phyloP scores from a whole-genome alignment of 1,139 yeast species.

The Tardiomyces digboiensis region DNA sequence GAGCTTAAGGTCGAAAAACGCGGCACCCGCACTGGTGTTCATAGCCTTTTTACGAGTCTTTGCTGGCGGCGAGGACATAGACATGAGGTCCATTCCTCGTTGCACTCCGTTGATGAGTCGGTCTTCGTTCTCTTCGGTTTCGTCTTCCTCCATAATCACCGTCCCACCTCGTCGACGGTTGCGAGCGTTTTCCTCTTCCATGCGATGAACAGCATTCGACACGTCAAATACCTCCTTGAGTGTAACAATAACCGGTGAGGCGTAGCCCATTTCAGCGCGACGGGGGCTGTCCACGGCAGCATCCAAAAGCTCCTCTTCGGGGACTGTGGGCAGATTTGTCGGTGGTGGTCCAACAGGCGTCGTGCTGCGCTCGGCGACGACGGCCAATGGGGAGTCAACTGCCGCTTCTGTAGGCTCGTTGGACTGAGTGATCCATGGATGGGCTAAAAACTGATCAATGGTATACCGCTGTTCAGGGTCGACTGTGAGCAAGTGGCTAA shows the following conservation, averaged over 20 bases:
- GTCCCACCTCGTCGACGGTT: not conserved
- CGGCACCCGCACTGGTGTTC: not conserved
- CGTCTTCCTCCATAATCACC: not conserved
- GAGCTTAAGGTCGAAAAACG: not conserved
- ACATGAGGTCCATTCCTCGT: not conserved
- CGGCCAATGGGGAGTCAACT: not conserved
- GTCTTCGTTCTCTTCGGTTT: not conserved
- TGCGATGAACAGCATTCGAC: conserved; percentile 87
- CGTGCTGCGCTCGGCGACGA: conserved; percentile 21
- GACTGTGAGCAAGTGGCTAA: conserved; percentile 55
- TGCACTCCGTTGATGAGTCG: not conserved
- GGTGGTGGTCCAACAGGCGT: conserved; percentile 70
- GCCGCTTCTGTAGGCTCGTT: conserved; percentile 29
- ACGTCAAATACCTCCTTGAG: conserved; percentile 94
- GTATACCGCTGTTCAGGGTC: conserved; percentile 61
- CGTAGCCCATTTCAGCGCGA: conserved; percentile 20
- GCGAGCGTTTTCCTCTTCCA: conserved; percentile 73
- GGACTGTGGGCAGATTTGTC: conserved; percentile 8
- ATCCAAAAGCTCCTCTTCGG: conserved; percentile 1
- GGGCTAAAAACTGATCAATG: conserved; percentile 55
- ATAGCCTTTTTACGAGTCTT: not conserved
- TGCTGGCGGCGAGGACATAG: not conserved
- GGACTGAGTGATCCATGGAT: conserved; percentile 46
- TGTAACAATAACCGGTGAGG: conserved; percentile 88
- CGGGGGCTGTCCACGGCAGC: conserved; percentile 7